Base-by-base conservation (phyloP, 805 yeast genomes). In the Metschnikowia cerradonensis region DNA sequence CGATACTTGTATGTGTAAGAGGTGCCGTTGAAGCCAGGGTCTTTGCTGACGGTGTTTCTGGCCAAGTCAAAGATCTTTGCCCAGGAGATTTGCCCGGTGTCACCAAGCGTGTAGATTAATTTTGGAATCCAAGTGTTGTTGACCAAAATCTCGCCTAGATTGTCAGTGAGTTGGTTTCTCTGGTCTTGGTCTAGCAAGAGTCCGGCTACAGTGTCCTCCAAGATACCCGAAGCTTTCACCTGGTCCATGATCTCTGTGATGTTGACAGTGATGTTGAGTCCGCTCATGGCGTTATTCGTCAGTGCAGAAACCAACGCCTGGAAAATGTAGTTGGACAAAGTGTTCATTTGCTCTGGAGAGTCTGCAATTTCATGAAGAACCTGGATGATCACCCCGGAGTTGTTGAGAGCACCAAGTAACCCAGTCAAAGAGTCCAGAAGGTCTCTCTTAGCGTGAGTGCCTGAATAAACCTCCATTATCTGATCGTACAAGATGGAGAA, bases 101-200 rank as follows among this genome's bases (percentile, higher is more conserved):
- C 52, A 23, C 76, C 76, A n/a, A 70, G 51, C n/a, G 65, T 67
- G 37, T 52, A 54, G 43, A 73, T 53, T 10, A 71, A 44, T 41
- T 60, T 48, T 3, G 70, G 59, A 19, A 69, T 57, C 69, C 71
- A 72, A 6, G 65, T 56, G 43, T 70, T 51, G 19, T 61, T 56
- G 13, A 59, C 59, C 37, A 72, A 58, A 10, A 63, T 44, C 14
- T 57, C 51, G 3, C 76, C 76, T 15, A 63, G 41, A 14, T 57
- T 44, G 32, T 58, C 62, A 1, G 73, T 62, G 15, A 71, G 45
- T 2, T 42, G 23, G 31, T 57, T 50, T 34, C 70, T 57, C 51
- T 70, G 68, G 20, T 62, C 54, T 11, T 67, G 70, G 52, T 71
- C 60, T 14, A 65, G 36, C 22, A 73, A 53, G 40, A 72, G 61